Conservation (phyloP, 192 early-diverging fungal genomes). For the Linnemannia hyalina region DNA sequence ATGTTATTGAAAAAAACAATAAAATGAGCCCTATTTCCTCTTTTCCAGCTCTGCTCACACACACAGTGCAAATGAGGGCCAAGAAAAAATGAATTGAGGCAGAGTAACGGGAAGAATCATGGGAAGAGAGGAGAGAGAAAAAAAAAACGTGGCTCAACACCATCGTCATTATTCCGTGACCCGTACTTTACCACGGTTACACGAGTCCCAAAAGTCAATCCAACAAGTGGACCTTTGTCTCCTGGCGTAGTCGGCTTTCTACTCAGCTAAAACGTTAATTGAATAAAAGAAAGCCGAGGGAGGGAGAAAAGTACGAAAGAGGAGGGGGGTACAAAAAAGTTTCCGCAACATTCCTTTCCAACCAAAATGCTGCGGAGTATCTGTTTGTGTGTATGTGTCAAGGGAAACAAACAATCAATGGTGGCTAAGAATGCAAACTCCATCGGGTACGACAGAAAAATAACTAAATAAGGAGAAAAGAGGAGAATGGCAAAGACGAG, state of each 20-base stretch:
- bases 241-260: constrained; percentile 2
- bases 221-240: not conserved
- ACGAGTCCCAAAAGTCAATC: not conserved
- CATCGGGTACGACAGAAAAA: not conserved
- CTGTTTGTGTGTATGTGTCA: not conserved
- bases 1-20: not conserved
- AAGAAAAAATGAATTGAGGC: not conserved
- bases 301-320: not conserved
- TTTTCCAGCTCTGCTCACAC: not conserved
- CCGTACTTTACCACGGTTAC: not conserved
- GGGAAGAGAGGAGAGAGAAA: not conserved
- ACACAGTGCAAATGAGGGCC: not conserved
- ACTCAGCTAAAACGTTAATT: not conserved
- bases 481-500: not conserved
- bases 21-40: not conserved
- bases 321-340: not conserved
- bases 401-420: not conserved
- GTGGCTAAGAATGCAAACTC: not conserved
- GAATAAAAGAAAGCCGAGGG: not conserved
- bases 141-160: constrained; percentile 2
- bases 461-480: not conserved
- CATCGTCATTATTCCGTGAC: constrained; percentile 4
- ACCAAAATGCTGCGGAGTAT: not conserved
- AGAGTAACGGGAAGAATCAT: not conserved
- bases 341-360: not conserved